Evolutionary conservation across 108 stramenopile species (phyloP).

Genomic region (Nitzschia putrida): DNA sequence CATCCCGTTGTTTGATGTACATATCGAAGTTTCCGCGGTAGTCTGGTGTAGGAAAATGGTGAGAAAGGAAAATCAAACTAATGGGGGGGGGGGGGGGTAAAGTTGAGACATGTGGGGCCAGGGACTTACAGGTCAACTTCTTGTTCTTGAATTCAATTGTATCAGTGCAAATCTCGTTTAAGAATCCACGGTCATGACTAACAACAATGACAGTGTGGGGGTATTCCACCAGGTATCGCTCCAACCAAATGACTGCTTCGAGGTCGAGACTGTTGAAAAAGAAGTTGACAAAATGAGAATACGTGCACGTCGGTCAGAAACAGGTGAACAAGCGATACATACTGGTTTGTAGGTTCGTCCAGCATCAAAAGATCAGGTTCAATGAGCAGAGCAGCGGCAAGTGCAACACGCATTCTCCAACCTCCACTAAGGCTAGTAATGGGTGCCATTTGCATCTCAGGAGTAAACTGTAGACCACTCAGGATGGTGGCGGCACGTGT

Average conservation of each 20-base stretch:
- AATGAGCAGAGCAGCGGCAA: slow-evolving; percentile 88
- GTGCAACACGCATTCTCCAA: slow-evolving; percentile 98
- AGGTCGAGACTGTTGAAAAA: slow-evolving; percentile 75
- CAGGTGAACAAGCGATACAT: background rate
- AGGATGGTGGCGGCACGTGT: slow-evolving; percentile 87
- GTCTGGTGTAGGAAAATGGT: slow-evolving; percentile 42
- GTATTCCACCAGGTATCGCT: slow-evolving; percentile 80
- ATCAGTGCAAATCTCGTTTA: slow-evolving; percentile 93
- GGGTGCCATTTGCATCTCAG: slow-evolving; percentile 83
- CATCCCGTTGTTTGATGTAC: slow-evolving; percentile 86
- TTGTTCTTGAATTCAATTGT: slow-evolving; percentile 85
- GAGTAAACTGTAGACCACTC: slow-evolving; percentile 90
- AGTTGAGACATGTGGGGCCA: background rate
- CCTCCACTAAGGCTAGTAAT: slow-evolving; percentile 90
- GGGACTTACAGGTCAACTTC: slow-evolving; percentile 57
- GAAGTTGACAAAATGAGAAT: background rate
- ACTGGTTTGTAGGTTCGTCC: slow-evolving; percentile 61
- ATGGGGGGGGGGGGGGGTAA: background rate
- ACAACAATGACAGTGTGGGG: slow-evolving; percentile 92
- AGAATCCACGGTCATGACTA: slow-evolving; percentile 93
- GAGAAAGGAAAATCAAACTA: slow-evolving; percentile 4
- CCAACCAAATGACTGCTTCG: slow-evolving; percentile 95
- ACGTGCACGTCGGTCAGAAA: background rate
- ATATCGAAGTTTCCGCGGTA: slow-evolving; percentile 96
- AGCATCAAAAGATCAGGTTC: slow-evolving; percentile 40